Evolutionary conservation across 2,329 filamentous ascomycete genomes (phyloP), one percentile per base, ranked within the genome.

Genomic region (Alternaria sp.): DNA sequence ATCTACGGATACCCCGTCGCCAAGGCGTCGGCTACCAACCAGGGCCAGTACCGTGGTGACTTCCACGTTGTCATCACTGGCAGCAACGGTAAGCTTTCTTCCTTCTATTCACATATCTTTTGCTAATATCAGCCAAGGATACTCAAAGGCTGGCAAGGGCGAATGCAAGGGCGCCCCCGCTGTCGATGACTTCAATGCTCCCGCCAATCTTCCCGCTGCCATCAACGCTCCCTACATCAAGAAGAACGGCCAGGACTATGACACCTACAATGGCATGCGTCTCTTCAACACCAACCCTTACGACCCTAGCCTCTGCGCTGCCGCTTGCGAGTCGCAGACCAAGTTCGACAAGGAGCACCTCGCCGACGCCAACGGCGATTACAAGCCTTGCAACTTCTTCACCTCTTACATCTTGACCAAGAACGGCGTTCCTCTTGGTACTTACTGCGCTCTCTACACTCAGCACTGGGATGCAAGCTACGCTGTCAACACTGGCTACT

Each of bases 311-410:
- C 58, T 68, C 8, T 81, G 78, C 64, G 74, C 74, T 16, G 66
- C 73, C 9, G 75, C 73, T 24, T 80, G 77, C 65, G 59, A 73
- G 49, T 67, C 73, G 18, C 74, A 79, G 62, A 79, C 75, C 11
- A 63, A 63, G 4, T 79, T 77, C 62, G 74, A 80, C 60, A 63
- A 59, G 34, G 64, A 70, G 30, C 66, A 73, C 57, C 56, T 67
- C 32, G 71, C 71, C 44, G 60, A 67, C 9, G 11, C 63, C 7
- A 65, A 69, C 22, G 73, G 72, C 18, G 68, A 66, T 9, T 78
- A 76, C 54, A 69, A 68, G 54, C 62, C 75, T 38, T 80, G 78
- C 72, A 78, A 78, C 62, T 78, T 79, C 67, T 78, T 74, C 64
- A 77, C 76, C 34, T 70, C 73, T 11, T 80, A 80, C 53, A 71